Evolutionary conservation across 805 yeast genomes (phyloP).

Genomic region (Candida taoyuanica): DNA sequence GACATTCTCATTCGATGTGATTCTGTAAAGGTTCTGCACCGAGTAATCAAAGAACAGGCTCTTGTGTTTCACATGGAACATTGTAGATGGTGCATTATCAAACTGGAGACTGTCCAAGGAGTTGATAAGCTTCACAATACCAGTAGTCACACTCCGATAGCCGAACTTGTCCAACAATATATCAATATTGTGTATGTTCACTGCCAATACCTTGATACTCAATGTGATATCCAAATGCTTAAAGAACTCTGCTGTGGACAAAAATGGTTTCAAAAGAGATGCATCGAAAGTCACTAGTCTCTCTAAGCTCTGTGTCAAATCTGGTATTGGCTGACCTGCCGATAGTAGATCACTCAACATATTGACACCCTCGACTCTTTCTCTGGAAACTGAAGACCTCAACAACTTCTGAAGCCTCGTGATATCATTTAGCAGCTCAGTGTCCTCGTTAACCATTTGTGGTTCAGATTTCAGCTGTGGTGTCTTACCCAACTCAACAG

Average conservation of each 20-base stretch:
- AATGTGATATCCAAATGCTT: slow-evolving; percentile 25
- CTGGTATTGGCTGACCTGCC: slow-evolving; percentile 2
- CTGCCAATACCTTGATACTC: slow-evolving; percentile 30
- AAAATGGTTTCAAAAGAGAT: slow-evolving; percentile 27
- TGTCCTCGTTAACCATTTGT: too few species aligned
- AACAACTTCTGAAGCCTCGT: slow-evolving; percentile 11
- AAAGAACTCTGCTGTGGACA: slow-evolving; percentile 26
- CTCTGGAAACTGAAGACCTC: slow-evolving; percentile 24
- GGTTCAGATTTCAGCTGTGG: too few species aligned
- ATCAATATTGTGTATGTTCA: slow-evolving; percentile 24
- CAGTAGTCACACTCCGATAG: slow-evolving; percentile 9
- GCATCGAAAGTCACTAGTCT: slow-evolving; percentile 27
- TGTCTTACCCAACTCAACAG: slow-evolving; percentile 5
- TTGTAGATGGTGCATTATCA: slow-evolving; percentile 24
- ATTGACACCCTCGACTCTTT: slow-evolving; percentile 23
- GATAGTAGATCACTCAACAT: slow-evolving; percentile 9
- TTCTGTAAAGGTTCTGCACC: slow-evolving; percentile 17
- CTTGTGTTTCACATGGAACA: slow-evolving; percentile 25
- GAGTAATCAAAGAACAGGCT: slow-evolving; percentile 18
- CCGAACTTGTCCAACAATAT: slow-evolving; percentile 17
- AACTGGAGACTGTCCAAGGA: slow-evolving; percentile 19
- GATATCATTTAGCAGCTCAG: too few species aligned
- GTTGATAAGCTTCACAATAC: slow-evolving; percentile 17
- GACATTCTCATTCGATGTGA: slow-evolving; percentile 14
- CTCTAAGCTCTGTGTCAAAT: slow-evolving; percentile 19